Percentiles rank a stretch among this genome's conserved stretches.
phyloP scores from a whole-genome alignment of 2,329 filamentous ascomycete genomes.

The Fusarium agapanthi region DNA sequence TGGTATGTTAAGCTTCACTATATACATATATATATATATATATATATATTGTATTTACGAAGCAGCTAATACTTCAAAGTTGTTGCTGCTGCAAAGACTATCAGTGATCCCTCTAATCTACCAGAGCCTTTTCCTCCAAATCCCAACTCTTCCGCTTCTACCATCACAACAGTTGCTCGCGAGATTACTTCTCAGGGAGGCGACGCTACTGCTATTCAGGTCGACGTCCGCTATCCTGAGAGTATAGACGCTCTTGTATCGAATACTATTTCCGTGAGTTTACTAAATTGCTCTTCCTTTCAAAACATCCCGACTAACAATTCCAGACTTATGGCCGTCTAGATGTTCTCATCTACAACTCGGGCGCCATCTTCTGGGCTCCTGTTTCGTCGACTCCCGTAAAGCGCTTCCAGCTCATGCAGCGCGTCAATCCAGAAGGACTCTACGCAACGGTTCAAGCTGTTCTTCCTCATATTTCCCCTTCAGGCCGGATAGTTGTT shows the following conservation, averaged over 20 bases:
- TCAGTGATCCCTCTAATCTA: slow-evolving; percentile 66
- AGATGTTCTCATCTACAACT: slow-evolving; percentile 83
- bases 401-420: slow-evolving; percentile 82
- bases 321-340: slow-evolving; percentile 65
- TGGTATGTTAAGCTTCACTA: slow-evolving; percentile 56
- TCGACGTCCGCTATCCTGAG: slow-evolving; percentile 73
- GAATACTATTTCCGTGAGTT: slow-evolving; percentile 56
- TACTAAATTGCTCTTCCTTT: not conserved
- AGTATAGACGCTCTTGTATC: slow-evolving; percentile 69
- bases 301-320: not conserved
- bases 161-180: slow-evolving; percentile 80
- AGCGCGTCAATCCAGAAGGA: slow-evolving; percentile 77
- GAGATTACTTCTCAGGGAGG: slow-evolving; percentile 75
- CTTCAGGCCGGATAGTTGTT: slow-evolving; percentile 73
- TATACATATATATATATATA: not conserved
- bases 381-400: slow-evolving; percentile 76
- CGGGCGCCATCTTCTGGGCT: slow-evolving; percentile 87
- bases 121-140: slow-evolving; percentile 73
- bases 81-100: slow-evolving; percentile 80
- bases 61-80: slow-evolving; percentile 53
- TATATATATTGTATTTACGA: not conserved
- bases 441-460: slow-evolving; percentile 78
- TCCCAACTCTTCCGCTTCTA: slow-evolving; percentile 78
- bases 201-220: slow-evolving; percentile 70
- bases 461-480: slow-evolving; percentile 70